Evolutionary conservation across 2,329 filamentous ascomycete species (phyloP).

Genomic region (Orbilia javanica): DNA sequence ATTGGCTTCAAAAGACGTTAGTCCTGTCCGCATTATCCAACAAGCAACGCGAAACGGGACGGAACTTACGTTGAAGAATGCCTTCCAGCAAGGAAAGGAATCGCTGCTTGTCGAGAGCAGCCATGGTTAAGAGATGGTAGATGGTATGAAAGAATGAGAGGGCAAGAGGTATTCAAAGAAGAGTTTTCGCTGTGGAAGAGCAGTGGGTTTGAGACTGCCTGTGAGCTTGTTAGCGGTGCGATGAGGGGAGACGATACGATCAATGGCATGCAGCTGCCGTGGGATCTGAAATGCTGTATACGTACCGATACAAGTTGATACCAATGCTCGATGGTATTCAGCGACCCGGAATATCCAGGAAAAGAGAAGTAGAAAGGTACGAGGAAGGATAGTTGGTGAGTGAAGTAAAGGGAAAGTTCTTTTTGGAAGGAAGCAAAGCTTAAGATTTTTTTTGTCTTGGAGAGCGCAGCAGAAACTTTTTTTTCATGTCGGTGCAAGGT

Average conservation of each 20-base stretch:
- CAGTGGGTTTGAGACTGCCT: slow-evolving; percentile 35
- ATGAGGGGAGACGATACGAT: slow-evolving; percentile 39
- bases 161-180: slow-evolving; percentile 25
- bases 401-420: slow-evolving; percentile 19
- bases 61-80: slow-evolving; percentile 53
- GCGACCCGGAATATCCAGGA: slow-evolving; percentile 48
- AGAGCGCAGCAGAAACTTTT: slow-evolving; percentile 58
- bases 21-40: slow-evolving; percentile 29
- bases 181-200: slow-evolving; percentile 43
- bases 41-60: slow-evolving; percentile 21
- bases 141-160: not conserved
- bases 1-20: slow-evolving; percentile 73
- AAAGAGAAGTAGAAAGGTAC: slow-evolving; percentile 12
- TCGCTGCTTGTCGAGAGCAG: slow-evolving; percentile 47
- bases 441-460: slow-evolving; percentile 50
- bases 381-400: slow-evolving; percentile 34
- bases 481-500: slow-evolving; percentile 52
- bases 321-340: slow-evolving; percentile 48
- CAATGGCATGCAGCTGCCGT: slow-evolving; percentile 63
- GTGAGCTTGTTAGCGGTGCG: slow-evolving; percentile 25
- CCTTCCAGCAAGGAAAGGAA: slow-evolving; percentile 53
- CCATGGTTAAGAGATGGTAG: slow-evolving; percentile 33
- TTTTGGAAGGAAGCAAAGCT: slow-evolving; percentile 28
- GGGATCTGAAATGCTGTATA: not conserved
- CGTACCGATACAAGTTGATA: slow-evolving; percentile 41